Evolutionary conservation across 768 basidiomycete species (phyloP).

Genomic region (Suillus discolor): DNA sequence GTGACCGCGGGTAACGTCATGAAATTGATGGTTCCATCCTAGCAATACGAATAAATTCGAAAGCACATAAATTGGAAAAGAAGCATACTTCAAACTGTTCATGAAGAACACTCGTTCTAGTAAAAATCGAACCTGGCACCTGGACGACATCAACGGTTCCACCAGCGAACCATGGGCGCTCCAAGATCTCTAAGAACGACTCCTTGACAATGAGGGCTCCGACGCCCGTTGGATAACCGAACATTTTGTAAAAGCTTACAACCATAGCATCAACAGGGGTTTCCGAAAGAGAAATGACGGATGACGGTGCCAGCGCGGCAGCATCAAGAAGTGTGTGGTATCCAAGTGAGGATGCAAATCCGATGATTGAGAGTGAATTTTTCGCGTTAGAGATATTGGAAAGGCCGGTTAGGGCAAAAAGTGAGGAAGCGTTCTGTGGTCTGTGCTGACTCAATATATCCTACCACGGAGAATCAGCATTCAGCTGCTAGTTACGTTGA

Average conservation of each 20-base stretch:
- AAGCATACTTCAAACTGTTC: constrained; percentile 76
- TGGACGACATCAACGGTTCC: constrained; percentile 84
- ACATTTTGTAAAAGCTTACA: constrained; percentile 89
- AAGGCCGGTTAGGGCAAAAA: constrained; percentile 78
- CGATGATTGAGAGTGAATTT: constrained; percentile 62
- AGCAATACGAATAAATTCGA: constrained; percentile 16
- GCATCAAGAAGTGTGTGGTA: constrained; percentile 81
- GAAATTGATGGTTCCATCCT: constrained; percentile 90
- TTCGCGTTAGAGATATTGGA: constrained; percentile 84
- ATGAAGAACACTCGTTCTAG: constrained; percentile 55
- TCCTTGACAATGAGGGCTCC: constrained; percentile 79
- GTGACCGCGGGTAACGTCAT: constrained; percentile 76
- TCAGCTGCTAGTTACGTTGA: background rate
- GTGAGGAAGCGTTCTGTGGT: constrained; percentile 50
- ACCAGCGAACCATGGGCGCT: constrained; percentile 84
- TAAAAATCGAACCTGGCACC: constrained; percentile 73
- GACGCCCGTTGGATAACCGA: constrained; percentile 84
- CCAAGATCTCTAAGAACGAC: constrained; percentile 58
- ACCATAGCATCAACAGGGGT: constrained; percentile 81
- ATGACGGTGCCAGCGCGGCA: constrained; percentile 78
- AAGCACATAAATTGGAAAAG: background rate
- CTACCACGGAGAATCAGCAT: constrained; percentile 36
- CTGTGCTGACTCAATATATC: constrained; percentile 53
- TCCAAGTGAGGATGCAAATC: constrained; percentile 66
- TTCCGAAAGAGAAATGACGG: constrained; percentile 64